A percentile compares a stretch with the other conserved stretches of the same genome.
These are phyloP conservation scores for Botryotinia convoluta DNA, from an alignment of 2,329 filamentous ascomycete species.

Conservation along the genomic window DNA sequence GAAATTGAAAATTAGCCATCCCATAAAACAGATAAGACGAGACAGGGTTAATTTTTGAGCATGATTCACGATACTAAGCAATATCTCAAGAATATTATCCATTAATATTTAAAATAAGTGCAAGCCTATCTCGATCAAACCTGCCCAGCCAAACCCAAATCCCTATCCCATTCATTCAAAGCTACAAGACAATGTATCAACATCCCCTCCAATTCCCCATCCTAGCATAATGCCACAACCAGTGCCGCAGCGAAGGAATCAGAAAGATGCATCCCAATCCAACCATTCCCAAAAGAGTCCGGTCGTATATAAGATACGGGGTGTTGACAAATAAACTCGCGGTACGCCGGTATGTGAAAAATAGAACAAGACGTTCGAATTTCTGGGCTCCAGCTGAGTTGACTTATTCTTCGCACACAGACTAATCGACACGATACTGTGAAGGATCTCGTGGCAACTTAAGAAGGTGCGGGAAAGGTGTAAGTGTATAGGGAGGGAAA, in stretches of 20 bases:
- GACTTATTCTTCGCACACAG: slow-evolving; percentile 78
- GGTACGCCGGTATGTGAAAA: slow-evolving; percentile 34
- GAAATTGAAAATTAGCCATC: not conserved
- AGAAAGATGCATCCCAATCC: slow-evolving; percentile 17
- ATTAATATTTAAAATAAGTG: no score
- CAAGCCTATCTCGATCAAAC: not conserved
- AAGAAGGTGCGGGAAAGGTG: slow-evolving; percentile 71
- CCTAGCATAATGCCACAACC: slow-evolving; percentile 17
- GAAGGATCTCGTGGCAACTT: slow-evolving; percentile 81
- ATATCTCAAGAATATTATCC: not conserved
- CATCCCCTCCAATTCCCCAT: not conserved
- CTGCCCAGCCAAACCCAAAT: not conserved
- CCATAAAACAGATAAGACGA: not conserved
- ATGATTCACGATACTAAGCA: not conserved
- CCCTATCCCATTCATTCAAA: not conserved
- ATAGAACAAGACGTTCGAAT: slow-evolving; percentile 39
- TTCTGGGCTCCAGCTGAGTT: slow-evolving; percentile 39
- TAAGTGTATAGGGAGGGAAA: not conserved
- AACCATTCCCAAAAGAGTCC: slow-evolving; percentile 23
- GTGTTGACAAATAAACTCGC: slow-evolving; percentile 29
- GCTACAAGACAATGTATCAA: slow-evolving; percentile 13
- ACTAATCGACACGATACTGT: slow-evolving; percentile 93
- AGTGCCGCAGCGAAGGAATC: slow-evolving; percentile 15
- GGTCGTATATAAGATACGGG: slow-evolving; percentile 25
- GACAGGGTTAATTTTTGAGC: not conserved